Conservation (phyloP, 2,329 filamentous ascomycete genomes). For the Exophiala viscosa region DNA sequence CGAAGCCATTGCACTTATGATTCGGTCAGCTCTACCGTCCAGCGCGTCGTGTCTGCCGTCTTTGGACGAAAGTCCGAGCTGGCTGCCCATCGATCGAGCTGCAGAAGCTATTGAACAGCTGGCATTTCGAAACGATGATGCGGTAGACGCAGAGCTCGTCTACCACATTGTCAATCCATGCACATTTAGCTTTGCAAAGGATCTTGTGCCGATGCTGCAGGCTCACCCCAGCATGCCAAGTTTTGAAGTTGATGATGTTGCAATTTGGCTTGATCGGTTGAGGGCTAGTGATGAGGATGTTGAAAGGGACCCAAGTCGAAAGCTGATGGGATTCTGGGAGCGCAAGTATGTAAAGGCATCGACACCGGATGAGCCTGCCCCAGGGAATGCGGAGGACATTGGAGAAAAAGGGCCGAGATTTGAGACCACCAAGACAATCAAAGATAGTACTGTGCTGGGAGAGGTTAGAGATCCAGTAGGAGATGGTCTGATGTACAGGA, state of each 20-base stretch:
- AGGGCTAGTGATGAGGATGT: slow-evolving; percentile 30
- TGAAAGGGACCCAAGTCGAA: slow-evolving; percentile 43
- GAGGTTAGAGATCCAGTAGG: slow-evolving; percentile 3
- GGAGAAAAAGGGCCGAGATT: slow-evolving; percentile 6
- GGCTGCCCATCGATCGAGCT: slow-evolving; percentile 44
- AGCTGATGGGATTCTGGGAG: slow-evolving; percentile 50
- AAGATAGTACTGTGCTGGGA: slow-evolving; percentile 4
- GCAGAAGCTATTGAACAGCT: slow-evolving; percentile 35
- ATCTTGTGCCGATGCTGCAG: slow-evolving; percentile 47
- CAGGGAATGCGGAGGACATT: background rate
- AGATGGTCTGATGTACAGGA: slow-evolving; percentile 6
- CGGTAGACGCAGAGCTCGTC: slow-evolving; percentile 35
- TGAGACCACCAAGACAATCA: slow-evolving; percentile 7
- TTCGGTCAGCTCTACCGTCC: slow-evolving; percentile 28
- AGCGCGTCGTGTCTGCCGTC: slow-evolving; percentile 45
- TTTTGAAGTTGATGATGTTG: slow-evolving; percentile 36
- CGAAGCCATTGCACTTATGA: slow-evolving; percentile 52
- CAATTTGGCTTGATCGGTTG: slow-evolving; percentile 42
- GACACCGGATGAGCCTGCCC: background rate
- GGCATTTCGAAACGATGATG: slow-evolving; percentile 5
- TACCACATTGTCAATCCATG: slow-evolving; percentile 51
- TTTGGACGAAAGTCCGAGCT: slow-evolving; percentile 41
- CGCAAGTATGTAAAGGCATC: slow-evolving; percentile 18
- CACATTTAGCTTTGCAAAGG: slow-evolving; percentile 41
- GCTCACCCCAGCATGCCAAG: slow-evolving; percentile 23